Evolutionary conservation across 108 stramenopile genomes (phyloP).

Genomic region (Nitzschia putrida): DNA sequence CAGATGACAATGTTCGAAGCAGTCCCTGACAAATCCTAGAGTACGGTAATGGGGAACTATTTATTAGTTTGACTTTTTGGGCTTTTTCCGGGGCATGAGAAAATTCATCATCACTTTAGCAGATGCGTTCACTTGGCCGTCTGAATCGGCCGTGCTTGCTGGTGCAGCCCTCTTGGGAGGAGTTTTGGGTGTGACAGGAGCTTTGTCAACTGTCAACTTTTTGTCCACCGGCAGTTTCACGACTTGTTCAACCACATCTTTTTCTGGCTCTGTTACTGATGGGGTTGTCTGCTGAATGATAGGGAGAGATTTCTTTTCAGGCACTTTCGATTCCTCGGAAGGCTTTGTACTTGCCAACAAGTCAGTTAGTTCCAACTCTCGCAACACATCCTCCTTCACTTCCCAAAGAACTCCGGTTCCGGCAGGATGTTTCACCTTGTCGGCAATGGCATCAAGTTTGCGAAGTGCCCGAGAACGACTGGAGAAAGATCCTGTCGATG

Average conservation of each 20-base stretch:
- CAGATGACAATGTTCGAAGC: too few relatives aligned
- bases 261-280: too few relatives aligned
- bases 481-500: constrained; percentile 43
- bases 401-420: constrained; percentile 71
- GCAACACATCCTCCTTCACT: constrained; percentile 67
- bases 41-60: too few relatives aligned
- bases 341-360: constrained; percentile 23
- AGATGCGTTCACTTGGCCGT: not conserved
- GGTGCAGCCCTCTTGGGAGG: too few relatives aligned
- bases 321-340: not conserved
- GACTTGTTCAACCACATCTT: too few relatives aligned
- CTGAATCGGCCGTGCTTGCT: too few relatives aligned
- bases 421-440: constrained; percentile 54
- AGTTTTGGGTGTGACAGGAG: too few relatives aligned
- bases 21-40: too few relatives aligned
- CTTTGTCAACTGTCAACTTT: too few relatives aligned
- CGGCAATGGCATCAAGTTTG: constrained; percentile 76
- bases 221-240: too few relatives aligned
- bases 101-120: constrained; percentile 6
- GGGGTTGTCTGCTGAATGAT: too few relatives aligned
- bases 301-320: too few relatives aligned
- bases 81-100: constrained; percentile 12
- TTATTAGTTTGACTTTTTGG: not conserved
- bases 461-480: constrained; percentile 72
- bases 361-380: constrained; percentile 48